Evolutionary conservation across 2,329 filamentous ascomycete genomes (phyloP).

Genomic region (Xenosphaeropsis pyriputrescens): DNA sequence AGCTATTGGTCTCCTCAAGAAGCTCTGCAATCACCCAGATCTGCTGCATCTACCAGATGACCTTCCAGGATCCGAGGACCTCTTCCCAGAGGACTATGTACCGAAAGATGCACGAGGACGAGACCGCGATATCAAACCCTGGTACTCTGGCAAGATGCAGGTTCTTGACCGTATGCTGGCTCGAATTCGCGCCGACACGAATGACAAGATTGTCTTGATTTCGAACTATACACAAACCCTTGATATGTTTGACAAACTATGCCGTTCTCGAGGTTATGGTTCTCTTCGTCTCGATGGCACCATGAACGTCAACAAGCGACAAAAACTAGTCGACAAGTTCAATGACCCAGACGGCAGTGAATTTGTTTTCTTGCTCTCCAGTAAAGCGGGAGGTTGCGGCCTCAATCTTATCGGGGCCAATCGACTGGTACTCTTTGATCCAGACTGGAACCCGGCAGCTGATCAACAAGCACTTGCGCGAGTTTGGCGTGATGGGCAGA

Average conservation of each 20-base stretch:
- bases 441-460: slow-evolving; percentile 94
- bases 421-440: slow-evolving; percentile 88
- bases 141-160: slow-evolving; percentile 97
- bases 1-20: slow-evolving; percentile 92
- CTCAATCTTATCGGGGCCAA: slow-evolving; percentile 93
- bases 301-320: slow-evolving; percentile 94
- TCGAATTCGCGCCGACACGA: slow-evolving; percentile 87
- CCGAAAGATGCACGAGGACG: slow-evolving; percentile 77
- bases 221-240: slow-evolving; percentile 97
- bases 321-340: slow-evolving; percentile 95
- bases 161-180: slow-evolving; percentile 97
- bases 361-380: slow-evolving; percentile 91
- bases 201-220: slow-evolving; percentile 98
- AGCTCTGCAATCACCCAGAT: slow-evolving; percentile 96
- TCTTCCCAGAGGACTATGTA: slow-evolving; percentile 75
- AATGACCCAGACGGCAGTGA: slow-evolving; percentile 84
- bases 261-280: slow-evolving; percentile 72
- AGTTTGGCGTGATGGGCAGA: slow-evolving; percentile 97
- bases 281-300: slow-evolving; percentile 83
- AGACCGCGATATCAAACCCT: slow-evolving; percentile 83
- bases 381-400: slow-evolving; percentile 92
- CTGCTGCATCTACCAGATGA: slow-evolving; percentile 72
- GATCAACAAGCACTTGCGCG: slow-evolving; percentile 94
- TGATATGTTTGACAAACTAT: slow-evolving; percentile 85
- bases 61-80: slow-evolving; percentile 70